Evolutionary conservation across 2,329 filamentous ascomycete species (phyloP), one percentile per base, ranked within the genome.

Genomic region (Penicillium sp.): DNA sequence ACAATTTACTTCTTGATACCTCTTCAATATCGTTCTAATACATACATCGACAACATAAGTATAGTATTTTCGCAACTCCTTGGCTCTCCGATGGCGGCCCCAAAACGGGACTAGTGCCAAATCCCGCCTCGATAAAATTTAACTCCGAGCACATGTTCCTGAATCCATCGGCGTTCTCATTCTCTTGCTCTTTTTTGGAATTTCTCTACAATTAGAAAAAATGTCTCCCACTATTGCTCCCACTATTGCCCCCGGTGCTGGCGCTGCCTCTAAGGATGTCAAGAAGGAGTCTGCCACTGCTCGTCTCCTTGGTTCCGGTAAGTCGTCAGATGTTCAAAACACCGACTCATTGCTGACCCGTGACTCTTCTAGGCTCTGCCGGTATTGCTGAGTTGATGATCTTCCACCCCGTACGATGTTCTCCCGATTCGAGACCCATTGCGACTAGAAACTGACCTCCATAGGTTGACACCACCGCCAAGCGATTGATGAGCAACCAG

Each of bases 401-500:
- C 74, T 97, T 97, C 82, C 91, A 96, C 73, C 91, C 91, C 61
- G 91, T 91, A 82, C 65, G 81, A 72, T 48, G 41, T 53, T 23
- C 16, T 27, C 7, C 16, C 39, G 27, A 45, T 29, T 12, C 16
- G 12, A 25, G 29, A 35, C n/a, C 25, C 10, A 13, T 46, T 47
- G 27, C 45, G 25, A 37, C 35, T 34, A 6, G 34, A 47, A 51
- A 51, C 67, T 73, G 61, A 72, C 57, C 39, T 31, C 32, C 42
- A 69, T 46, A 93, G 89, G 90, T 99, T 74, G 94, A 99, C 78
- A 99, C 94, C 48, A 97, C 95, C 69, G 93, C 94, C 61, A 99
- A 99, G 83, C 90, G 94, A 65, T 85, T 99, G 77, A 99, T 99
- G 94, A 97, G 91, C 85, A 97, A 99, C 78, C 88, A 96, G 75